Percentiles rank a stretch among this genome's conserved stretches.
Evolutionary conservation across 164 flowering plant genomes (phyloP).

Genomic region (Pachysandra terminalis): DNA sequence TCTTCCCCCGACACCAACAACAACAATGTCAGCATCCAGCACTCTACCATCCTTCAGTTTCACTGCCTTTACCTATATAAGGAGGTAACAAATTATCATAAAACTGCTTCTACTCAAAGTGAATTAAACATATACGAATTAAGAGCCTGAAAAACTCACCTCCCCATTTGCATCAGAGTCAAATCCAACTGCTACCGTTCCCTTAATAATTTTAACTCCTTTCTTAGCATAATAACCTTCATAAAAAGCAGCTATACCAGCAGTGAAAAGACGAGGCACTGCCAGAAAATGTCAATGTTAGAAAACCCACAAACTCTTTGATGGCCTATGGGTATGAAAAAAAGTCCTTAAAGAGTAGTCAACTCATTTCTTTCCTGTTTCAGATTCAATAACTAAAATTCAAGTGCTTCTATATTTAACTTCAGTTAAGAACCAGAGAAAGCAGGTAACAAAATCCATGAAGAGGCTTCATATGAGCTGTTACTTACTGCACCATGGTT

Average conservation of each 20-base stretch:
- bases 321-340: background rate
- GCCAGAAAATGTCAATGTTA: conserved; percentile 21
- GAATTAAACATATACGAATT: background rate
- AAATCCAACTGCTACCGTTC: conserved; percentile 90
- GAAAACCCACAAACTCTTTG: background rate
- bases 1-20: too few relatives aligned
- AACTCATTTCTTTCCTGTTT: background rate
- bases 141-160: conserved; percentile 33
- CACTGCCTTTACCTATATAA: conserved; percentile 77
- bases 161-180: conserved; percentile 66
- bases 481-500: conserved; percentile 99
- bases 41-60: conserved; percentile 85
- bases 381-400: background rate
- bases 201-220: too few relatives aligned
- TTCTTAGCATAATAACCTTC: too few relatives aligned
- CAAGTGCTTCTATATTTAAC: background rate
- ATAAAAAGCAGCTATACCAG: conserved; percentile 89
- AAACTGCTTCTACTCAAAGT: background rate
- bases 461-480: conserved; percentile 1
- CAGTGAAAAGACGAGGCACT: conserved; percentile 97
- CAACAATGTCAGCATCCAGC: conserved; percentile 93
- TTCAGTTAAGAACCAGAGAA: background rate
- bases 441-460: background rate
- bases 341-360: background rate
- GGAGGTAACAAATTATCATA: background rate